A percentile compares a stretch with the other conserved stretches of the same genome.
phyloP scores from a whole-genome alignment of 495 filamentous ascomycete genomes.

The Tetracladium setigerum region DNA sequence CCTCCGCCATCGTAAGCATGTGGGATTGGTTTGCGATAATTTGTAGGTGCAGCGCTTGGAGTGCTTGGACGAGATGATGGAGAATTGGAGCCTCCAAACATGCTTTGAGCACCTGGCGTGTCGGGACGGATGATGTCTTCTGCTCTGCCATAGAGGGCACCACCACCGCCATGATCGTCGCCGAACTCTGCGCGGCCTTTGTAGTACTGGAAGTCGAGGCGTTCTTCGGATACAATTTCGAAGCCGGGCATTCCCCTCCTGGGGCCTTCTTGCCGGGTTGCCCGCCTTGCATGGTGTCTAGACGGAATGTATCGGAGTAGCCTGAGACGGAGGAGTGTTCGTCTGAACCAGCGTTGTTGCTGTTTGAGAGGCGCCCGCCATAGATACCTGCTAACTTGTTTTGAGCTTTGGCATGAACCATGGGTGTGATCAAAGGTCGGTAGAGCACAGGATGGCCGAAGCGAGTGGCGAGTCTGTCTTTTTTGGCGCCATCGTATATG shows the following conservation, averaged over 20 bases:
- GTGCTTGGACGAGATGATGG: conserved; percentile 12
- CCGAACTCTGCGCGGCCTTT: conserved; percentile 85
- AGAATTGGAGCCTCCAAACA: conserved; percentile 20
- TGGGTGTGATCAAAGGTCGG: conserved; percentile 82
- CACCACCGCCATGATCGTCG: conserved; percentile 74
- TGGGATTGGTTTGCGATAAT: not conserved
- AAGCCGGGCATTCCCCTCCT: conserved; percentile 49
- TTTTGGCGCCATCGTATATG: conserved; percentile 21
- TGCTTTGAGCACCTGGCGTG: conserved; percentile 48
- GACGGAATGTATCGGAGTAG: conserved; percentile 59
- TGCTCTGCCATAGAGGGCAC: conserved; percentile 60
- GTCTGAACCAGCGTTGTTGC: conserved; percentile 41
- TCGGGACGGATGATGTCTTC: conserved; percentile 59
- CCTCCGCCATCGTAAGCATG: conserved; percentile 11
- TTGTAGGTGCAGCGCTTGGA: conserved; percentile 3
- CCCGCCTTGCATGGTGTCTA: conserved; percentile 74
- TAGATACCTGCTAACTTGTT: conserved; percentile 76
- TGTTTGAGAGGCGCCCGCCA: conserved; percentile 61
- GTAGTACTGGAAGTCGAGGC: conserved; percentile 91
- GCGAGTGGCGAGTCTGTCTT: conserved; percentile 66
- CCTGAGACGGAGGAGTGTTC: conserved; percentile 53
- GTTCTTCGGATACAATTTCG: conserved; percentile 80
- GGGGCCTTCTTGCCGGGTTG: conserved; percentile 60
- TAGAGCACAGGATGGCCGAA: conserved; percentile 92
- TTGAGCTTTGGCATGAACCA: conserved; percentile 88